Conservation (phyloP, 73 alveolate species). For the Stentor roeselii region DNA sequence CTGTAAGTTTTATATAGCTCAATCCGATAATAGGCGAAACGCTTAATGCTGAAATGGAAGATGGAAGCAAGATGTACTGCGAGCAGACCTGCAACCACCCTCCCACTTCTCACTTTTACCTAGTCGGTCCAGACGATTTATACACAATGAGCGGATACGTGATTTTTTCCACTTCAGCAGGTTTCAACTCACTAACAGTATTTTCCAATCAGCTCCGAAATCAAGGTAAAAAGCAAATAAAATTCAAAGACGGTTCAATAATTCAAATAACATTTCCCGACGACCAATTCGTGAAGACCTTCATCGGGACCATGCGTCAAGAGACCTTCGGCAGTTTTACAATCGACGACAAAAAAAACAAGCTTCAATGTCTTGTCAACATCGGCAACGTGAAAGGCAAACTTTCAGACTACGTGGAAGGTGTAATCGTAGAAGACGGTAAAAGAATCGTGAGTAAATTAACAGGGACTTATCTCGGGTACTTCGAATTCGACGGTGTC, state of each 20-base stretch:
- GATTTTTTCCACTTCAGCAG: slow-evolving; percentile 42
- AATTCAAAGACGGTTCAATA: slow-evolving; percentile 38
- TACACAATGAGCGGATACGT: slow-evolving; percentile 37
- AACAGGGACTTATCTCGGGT: slow-evolving; percentile 91
- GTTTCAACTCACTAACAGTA: slow-evolving; percentile 40
- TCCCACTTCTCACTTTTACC: slow-evolving; percentile 56
- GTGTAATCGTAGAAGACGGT: slow-evolving; percentile 66
- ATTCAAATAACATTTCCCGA: slow-evolving; percentile 37
- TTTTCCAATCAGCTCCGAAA: slow-evolving; percentile 22
- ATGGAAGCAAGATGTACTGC: slow-evolving; percentile 89
- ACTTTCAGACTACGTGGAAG: slow-evolving; percentile 81
- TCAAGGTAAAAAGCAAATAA: slow-evolving; percentile 42
- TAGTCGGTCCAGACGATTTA: slow-evolving; percentile 49
- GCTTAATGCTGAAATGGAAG: slow-evolving; percentile 82
- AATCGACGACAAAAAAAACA: slow-evolving; percentile 70
- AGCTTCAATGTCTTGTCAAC: slow-evolving; percentile 49
- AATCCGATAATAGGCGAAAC: slow-evolving; percentile 98
- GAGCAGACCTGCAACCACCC: slow-evolving; percentile 97
- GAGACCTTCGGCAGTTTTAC: slow-evolving; percentile 57
- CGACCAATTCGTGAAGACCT: slow-evolving; percentile 51
- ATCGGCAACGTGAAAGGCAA: slow-evolving; percentile 51
- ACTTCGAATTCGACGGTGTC: slow-evolving; percentile 84
- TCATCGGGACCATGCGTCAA: slow-evolving; percentile 69
- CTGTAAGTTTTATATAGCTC: slow-evolving; percentile 41
- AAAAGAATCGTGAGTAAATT: slow-evolving; percentile 56